phyloP scores from a whole-genome alignment of 257 asterid genomes.

The Nicotiana noctiflora region DNA sequence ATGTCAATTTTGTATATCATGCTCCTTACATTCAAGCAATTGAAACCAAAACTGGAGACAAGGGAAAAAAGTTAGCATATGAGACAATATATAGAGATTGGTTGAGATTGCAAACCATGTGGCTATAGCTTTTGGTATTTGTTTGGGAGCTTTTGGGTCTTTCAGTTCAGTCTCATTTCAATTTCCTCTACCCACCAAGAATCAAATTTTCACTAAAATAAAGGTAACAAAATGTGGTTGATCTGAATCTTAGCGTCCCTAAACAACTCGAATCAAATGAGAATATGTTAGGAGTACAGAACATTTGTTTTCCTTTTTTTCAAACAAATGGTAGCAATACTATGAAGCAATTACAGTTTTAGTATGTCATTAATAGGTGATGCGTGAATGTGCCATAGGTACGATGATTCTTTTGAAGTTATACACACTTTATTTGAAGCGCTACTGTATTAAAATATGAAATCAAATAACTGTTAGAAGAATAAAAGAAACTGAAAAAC shows the following conservation, averaged over 20 bases:
- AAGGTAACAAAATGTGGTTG: not conserved
- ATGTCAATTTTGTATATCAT: not conserved
- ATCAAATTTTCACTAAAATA: not conserved
- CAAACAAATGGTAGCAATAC: not conserved
- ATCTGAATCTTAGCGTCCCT: not conserved
- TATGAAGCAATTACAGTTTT: not conserved
- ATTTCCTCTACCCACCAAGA: not conserved
- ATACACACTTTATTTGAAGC: no score
- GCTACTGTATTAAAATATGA: no score
- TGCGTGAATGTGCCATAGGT: not conserved
- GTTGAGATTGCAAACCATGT: constrained; percentile 24
- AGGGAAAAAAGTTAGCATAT: constrained; percentile 8
- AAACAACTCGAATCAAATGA: not conserved
- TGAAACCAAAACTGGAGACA: constrained; percentile 5
- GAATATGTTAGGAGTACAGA: not conserved
- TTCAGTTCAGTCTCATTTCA: constrained; percentile 8
- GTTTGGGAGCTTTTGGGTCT: constrained; percentile 34
- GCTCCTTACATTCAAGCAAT: not conserved
- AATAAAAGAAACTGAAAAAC: no score
- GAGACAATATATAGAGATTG: constrained; percentile 12
- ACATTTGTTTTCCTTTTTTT: not conserved
- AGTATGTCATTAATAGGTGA: not conserved
- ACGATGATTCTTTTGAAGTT: not conserved
- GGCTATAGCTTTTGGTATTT: constrained; percentile 10
- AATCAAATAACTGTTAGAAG: no score